These are phyloP conservation scores for Fusarium caatingaense DNA, from an alignment of 2,329 filamentous ascomycete species.

Conservation along the genomic window DNA sequence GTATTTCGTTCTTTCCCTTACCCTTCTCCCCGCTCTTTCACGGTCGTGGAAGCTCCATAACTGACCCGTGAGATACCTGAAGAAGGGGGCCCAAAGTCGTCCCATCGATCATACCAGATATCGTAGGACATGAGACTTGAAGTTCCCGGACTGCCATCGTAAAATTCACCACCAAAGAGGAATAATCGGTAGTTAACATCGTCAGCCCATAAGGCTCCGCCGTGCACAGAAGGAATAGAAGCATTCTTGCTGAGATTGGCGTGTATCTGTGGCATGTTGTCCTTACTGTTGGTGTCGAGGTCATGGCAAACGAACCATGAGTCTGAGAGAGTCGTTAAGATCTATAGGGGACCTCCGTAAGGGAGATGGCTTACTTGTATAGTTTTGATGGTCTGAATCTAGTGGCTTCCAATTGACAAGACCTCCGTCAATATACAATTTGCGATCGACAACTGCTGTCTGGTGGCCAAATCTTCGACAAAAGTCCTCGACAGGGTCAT, in stretches of 20 bases:
- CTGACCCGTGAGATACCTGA: neutral
- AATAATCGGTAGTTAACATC: constrained; percentile 4
- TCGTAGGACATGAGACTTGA: constrained; percentile 3
- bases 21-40: constrained; percentile 3
- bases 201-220: constrained; percentile 3
- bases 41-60: neutral
- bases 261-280: constrained; percentile 5
- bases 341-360: neutral
- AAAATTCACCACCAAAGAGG: constrained; percentile 1
- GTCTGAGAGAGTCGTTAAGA: neutral
- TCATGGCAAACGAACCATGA: neutral
- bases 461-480: constrained; percentile 4
- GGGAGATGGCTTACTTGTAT: neutral
- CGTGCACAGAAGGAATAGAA: constrained; percentile 2
- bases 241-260: constrained; percentile 9
- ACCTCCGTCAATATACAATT: constrained; percentile 1
- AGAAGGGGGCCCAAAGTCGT: neutral
- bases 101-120: constrained; percentile 5
- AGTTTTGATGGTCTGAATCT: neutral
- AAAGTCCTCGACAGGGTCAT: constrained; percentile 3
- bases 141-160: neutral
- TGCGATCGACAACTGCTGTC: neutral
- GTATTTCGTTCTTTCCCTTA: neutral
- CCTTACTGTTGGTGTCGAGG: constrained; percentile 7
- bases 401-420: constrained; percentile 3